Percentiles rank a stretch among this genome's conserved stretches.
These are phyloP conservation scores for Wickerhamomyces alni DNA, from an alignment of 805 yeast species.

Conservation along the genomic window DNA sequence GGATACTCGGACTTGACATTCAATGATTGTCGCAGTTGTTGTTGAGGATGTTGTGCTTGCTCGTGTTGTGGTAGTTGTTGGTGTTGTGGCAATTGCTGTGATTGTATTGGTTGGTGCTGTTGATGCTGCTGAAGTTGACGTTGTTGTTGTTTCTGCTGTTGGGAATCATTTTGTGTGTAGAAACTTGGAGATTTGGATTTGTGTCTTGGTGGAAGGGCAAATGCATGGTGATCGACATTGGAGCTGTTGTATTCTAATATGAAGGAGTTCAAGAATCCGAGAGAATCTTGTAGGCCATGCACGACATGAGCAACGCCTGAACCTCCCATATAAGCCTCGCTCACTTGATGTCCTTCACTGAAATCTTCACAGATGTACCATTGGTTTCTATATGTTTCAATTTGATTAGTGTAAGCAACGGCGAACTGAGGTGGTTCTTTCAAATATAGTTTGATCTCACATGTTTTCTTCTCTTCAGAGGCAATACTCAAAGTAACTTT, in stretches of 20 bases:
- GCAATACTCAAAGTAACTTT: constrained; percentile 52
- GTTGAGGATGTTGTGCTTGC: background rate
- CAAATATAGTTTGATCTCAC: constrained; percentile 45
- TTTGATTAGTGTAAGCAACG: constrained; percentile 60
- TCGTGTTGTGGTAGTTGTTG: background rate
- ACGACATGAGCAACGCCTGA: constrained; percentile 62
- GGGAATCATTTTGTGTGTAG: background rate
- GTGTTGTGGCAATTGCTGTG: background rate
- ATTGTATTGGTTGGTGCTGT: background rate
- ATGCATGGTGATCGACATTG: constrained; percentile 22
- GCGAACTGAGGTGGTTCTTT: constrained; percentile 71
- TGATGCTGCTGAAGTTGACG: background rate
- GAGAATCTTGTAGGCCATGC: constrained; percentile 48
- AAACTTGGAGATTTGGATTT: constrained; percentile 15
- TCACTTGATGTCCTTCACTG: constrained; percentile 78
- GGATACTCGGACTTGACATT: too few relatives aligned
- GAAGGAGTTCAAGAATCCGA: constrained; percentile 48
- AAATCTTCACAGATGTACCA: constrained; percentile 84
- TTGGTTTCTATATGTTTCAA: constrained; percentile 42
- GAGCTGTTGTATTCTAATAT: constrained; percentile 40
- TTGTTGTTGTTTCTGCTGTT: background rate
- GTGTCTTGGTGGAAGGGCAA: constrained; percentile 18
- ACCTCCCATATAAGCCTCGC: constrained; percentile 58
- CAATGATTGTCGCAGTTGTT: background rate
- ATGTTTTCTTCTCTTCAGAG: constrained; percentile 27